Conservation (phyloP, 2,329 filamentous ascomycete genomes). For the Nakataea oryzae region DNA sequence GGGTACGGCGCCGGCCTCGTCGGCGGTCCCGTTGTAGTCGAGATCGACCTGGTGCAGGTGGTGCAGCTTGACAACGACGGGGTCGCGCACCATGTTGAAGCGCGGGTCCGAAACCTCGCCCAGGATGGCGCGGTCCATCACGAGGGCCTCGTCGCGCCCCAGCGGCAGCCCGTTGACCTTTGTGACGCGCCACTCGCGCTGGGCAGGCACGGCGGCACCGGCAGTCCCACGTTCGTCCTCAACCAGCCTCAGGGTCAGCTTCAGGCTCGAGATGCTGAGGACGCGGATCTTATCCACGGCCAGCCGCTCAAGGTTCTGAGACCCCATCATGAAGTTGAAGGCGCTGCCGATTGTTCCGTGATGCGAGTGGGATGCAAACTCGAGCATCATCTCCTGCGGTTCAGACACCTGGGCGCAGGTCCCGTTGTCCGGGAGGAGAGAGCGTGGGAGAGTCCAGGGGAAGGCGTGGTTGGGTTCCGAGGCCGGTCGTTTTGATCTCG, state of each 20-base stretch:
- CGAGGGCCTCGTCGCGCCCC: constrained; percentile 79
- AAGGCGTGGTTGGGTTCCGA: constrained; percentile 57
- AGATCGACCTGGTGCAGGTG: constrained; percentile 56
- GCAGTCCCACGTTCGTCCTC: constrained; percentile 22
- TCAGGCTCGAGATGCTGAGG: constrained; percentile 44
- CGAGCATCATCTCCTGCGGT: constrained; percentile 58
- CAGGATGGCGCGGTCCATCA: constrained; percentile 66
- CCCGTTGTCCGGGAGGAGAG: constrained; percentile 65
- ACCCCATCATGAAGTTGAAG: constrained; percentile 34
- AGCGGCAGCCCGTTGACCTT: constrained; percentile 72
- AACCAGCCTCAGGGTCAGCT: constrained; percentile 59
- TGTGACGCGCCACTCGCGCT: constrained; percentile 58
- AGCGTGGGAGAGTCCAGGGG: constrained; percentile 80
- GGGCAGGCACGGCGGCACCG: constrained; percentile 8
- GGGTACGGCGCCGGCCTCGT: not conserved
- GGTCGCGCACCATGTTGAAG: constrained; percentile 69
- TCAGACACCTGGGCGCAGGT: constrained; percentile 64
- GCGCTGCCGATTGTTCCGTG: constrained; percentile 24
- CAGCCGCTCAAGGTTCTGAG: constrained; percentile 36
- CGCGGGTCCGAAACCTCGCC: constrained; percentile 72
- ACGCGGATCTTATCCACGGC: constrained; percentile 34
- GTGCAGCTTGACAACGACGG: constrained; percentile 27
- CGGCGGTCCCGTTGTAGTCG: constrained; percentile 34
- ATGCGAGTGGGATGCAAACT: constrained; percentile 44
- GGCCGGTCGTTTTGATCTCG: not conserved